Percentiles rank a stretch among this genome's conserved stretches.
Conservation (phyloP, 176 grass and related monocot genomes). For the Oryza rufipogon region DNA sequence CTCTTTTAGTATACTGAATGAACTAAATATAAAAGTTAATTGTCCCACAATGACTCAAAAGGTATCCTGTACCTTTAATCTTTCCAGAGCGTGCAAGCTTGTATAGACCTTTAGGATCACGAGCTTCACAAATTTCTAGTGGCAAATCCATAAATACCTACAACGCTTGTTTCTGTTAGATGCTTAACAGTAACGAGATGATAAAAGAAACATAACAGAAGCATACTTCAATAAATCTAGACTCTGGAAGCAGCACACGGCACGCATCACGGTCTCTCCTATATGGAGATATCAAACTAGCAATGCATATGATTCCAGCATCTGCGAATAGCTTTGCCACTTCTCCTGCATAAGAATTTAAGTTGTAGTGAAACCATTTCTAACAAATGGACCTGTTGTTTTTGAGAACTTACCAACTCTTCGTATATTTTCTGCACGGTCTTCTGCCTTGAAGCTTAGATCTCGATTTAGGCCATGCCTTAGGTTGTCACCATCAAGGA, state of each 20-base stretch:
- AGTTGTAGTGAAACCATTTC: constrained; percentile 31
- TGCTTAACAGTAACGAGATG: background rate
- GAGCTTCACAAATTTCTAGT: constrained; percentile 87
- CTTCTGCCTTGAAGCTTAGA: constrained; percentile 81
- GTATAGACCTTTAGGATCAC: constrained; percentile 97
- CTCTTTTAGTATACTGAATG: constrained; percentile 11
- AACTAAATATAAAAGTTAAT: background rate
- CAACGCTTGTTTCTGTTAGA: constrained; percentile 44
- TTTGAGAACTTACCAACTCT: constrained; percentile 74
- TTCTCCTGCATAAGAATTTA: constrained; percentile 64
- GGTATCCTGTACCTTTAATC: constrained; percentile 70
- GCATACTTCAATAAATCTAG: constrained; percentile 86
- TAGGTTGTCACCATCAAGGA: constrained; percentile 91
- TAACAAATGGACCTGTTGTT: background rate
- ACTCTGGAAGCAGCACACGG: constrained; percentile 78
- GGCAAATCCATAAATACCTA: constrained; percentile 95
- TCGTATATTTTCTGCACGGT: constrained; percentile 84
- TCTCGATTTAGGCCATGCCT: constrained; percentile 83
- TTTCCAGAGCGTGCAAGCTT: constrained; percentile 95
- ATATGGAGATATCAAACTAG: constrained; percentile 77
- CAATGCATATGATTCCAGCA: constrained; percentile 90
- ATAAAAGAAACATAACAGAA: constrained; percentile 26
- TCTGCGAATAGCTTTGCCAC: constrained; percentile 92
- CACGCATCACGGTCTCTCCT: constrained; percentile 86
- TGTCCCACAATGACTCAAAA: constrained; percentile 21